These are phyloP conservation scores for Anaeromyces robustus DNA, from an alignment of 192 early-diverging fungal genomes.

Conservation along the genomic window DNA sequence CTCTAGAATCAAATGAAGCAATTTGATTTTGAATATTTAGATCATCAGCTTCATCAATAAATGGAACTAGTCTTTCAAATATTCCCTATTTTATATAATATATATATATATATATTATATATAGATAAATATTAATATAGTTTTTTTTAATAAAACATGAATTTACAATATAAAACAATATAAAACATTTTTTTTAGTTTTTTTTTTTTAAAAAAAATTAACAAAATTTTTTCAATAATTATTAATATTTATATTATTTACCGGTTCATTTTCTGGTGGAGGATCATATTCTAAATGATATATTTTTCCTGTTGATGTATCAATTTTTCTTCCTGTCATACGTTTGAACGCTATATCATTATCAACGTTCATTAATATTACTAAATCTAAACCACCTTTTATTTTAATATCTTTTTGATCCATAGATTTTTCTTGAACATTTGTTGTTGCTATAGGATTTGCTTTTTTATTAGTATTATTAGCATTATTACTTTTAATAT, in stretches of 20 bases:
- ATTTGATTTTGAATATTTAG: slow-evolving; percentile 27
- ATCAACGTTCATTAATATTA: slow-evolving; percentile 28
- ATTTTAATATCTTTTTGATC: slow-evolving; percentile 5
- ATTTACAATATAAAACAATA: no score
- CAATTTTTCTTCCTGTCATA: slow-evolving; percentile 22
- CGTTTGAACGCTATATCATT: slow-evolving; percentile 32
- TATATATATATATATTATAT: no score
- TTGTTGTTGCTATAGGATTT: slow-evolving; percentile 20
- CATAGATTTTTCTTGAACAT: slow-evolving; percentile 7
- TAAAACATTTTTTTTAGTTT: no score
- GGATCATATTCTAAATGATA: slow-evolving; percentile 40
- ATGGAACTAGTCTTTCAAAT: slow-evolving; percentile 17
- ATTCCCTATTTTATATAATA: slow-evolving; percentile 11
- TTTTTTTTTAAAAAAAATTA: no score
- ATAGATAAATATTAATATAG: no score
- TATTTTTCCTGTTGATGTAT: slow-evolving; percentile 24
- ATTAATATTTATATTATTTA: slow-evolving; percentile 3
- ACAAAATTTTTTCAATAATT: no score
- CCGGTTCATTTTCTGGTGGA: slow-evolving; percentile 27
- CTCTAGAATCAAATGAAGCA: slow-evolving; percentile 33
- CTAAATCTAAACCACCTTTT: slow-evolving; percentile 23
- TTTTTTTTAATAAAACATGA: no score
- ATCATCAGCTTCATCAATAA: slow-evolving; percentile 18
- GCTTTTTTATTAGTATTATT: background rate
- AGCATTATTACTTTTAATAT: slow-evolving; percentile 1